These are phyloP conservation scores for Lecanicillium sp. DNA, from an alignment of 2,329 filamentous ascomycete genomes.

Conservation along the genomic window DNA sequence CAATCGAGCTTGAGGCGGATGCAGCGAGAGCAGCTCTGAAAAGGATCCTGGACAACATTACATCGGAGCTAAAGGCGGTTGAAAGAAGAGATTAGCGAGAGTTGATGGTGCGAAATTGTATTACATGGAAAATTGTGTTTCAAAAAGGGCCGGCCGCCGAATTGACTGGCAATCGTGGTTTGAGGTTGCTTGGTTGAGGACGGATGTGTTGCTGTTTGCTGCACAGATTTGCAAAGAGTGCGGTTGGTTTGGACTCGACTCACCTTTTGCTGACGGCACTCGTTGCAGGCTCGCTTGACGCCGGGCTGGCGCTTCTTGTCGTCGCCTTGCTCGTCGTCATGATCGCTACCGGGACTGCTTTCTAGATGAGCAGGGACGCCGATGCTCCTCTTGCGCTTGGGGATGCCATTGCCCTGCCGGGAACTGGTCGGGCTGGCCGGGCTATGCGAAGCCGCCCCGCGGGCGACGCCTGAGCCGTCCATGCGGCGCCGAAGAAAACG, in stretches of 20 bases:
- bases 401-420: constrained; percentile 37
- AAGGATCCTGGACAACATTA: constrained; percentile 75
- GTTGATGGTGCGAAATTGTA: no score
- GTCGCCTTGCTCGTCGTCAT: constrained; percentile 47
- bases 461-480: constrained; percentile 39
- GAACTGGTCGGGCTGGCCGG: constrained; percentile 48
- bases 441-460: constrained; percentile 41
- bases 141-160: no score
- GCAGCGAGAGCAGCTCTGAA: constrained; percentile 69
- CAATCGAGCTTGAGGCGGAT: constrained; percentile 72
- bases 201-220: no score
- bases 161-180: no score
- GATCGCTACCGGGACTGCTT: constrained; percentile 52
- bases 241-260: constrained; percentile 22
- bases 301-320: constrained; percentile 59
- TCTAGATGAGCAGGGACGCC: constrained; percentile 40
- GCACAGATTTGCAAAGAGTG: no score
- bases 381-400: constrained; percentile 53
- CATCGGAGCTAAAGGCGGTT: constrained; percentile 56
- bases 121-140: no score
- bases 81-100: not conserved
- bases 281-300: constrained; percentile 74
- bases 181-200: no score
- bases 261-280: constrained; percentile 81
- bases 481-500: constrained; percentile 25